Conservation (phyloP, 2,329 filamentous ascomycete species). For the Colletotrichum neosansevieriae region DNA sequence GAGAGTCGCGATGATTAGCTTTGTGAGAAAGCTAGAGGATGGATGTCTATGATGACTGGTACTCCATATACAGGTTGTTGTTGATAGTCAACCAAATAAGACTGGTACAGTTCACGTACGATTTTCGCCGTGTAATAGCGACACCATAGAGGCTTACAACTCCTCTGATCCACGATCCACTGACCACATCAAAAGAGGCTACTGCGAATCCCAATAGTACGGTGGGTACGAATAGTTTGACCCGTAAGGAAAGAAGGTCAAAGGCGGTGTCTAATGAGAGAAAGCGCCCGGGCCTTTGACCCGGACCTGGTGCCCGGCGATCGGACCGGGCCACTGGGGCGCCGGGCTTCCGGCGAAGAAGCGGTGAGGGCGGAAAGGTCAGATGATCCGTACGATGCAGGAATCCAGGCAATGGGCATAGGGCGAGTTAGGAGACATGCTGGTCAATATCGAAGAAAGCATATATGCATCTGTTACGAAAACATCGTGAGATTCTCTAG, state of each 20-base stretch:
- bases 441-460: neutral
- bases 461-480: neutral
- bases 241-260: neutral
- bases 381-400: neutral
- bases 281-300: neutral
- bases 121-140: neutral
- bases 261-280: conserved; percentile 1
- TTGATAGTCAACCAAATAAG: conserved; percentile 22
- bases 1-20: neutral
- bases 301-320: conserved; percentile 15
- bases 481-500: neutral
- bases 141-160: neutral
- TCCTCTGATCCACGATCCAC: neutral
- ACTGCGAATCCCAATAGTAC: neutral
- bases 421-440: neutral
- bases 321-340: conserved; percentile 32
- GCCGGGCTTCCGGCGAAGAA: conserved; percentile 25
- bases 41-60: conserved; percentile 16
- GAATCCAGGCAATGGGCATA: neutral
- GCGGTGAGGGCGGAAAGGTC: conserved; percentile 28
- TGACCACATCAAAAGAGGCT: neutral
- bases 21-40: neutral
- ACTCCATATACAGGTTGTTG: conserved; percentile 15
- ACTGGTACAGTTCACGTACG: neutral
- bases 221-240: neutral